Evolutionary conservation across 1,284 basidiomycete genomes (phyloP), one percentile per base, ranked within the genome.

Genomic region (Marasmius oreades): DNA sequence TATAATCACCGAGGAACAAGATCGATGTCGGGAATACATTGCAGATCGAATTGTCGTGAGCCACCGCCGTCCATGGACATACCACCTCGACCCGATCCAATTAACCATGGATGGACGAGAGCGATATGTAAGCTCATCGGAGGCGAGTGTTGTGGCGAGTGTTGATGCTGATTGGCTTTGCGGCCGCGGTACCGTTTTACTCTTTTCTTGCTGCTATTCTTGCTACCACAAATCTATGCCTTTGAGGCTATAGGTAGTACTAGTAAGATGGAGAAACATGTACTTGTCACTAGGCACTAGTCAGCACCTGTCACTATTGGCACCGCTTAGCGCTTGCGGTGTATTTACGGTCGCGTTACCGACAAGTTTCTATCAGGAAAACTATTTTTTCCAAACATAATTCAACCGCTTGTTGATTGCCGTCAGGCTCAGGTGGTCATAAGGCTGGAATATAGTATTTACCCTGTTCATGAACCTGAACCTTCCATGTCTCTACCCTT

Each of bases 401-500:
- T 39, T 6, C 20, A 42, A 16, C n/a, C 39, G 39, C 39, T 42
- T 42, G 20, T 42, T 42, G 16, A 16, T 18, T 42, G 39, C 39
- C 39, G 39, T 42, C n/a, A 16, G 36, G 39, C n/a, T 42, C 39
- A n/a, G 16, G 39, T 16, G 39, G 39, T 20, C 39, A 18, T 42
- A 24, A n/a, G 45, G 45, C 16, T 47, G 20, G 16, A 47, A n/a
- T 26, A 37, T 33, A 39, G 16, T 24, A 23, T n/a, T 34, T 7
- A 18, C 42, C 43, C 36, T 48, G 24, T 55, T 53, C 51, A 55
- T 59, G 54, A 31, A 31, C 36, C 51, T 18, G 54, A 31, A 31
- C 36, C 51, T 16, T 50, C 55, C 54, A 59, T 59, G 57, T 59
- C 57, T 20, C 36, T 45, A 14, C 48, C 54, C 42, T 55, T 59